These are phyloP conservation scores for Apiotrichum sp. DNA, from an alignment of 1,284 basidiomycete genomes.

Conservation along the genomic window DNA sequence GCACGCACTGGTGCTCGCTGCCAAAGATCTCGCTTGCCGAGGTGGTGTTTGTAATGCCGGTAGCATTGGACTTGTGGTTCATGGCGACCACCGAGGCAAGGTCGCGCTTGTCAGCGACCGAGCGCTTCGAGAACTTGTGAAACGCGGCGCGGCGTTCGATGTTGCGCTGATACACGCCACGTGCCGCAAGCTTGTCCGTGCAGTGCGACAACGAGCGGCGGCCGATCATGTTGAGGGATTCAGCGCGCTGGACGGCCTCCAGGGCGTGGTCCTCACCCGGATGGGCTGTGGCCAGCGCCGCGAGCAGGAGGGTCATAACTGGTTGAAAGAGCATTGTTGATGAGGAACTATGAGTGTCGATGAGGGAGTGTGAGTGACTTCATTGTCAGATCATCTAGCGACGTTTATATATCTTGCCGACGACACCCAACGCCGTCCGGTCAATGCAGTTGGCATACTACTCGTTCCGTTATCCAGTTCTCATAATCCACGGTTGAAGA, in stretches of 20 bases:
- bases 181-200: slow-evolving; percentile 1
- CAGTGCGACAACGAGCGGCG: slow-evolving; percentile 13
- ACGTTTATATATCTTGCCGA: too few species aligned
- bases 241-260: slow-evolving; percentile 8
- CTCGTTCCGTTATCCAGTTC: too few species aligned
- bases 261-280: slow-evolving; percentile 12
- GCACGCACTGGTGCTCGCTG: slow-evolving; percentile 12
- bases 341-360: too few species aligned
- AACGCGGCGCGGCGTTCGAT: slow-evolving; percentile 1
- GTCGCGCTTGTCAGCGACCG: background rate
- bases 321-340: background rate
- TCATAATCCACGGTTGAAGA: too few species aligned
- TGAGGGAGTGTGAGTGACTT: too few species aligned
- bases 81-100: slow-evolving; percentile 2
- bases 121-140: background rate
- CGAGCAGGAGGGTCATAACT: background rate
- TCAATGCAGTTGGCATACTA: too few species aligned
- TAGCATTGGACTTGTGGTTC: slow-evolving; percentile 11
- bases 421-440: too few species aligned
- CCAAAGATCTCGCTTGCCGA: slow-evolving; percentile 10
- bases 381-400: too few species aligned
- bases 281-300: background rate
- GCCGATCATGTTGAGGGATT: slow-evolving; percentile 3
- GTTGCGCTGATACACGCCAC: slow-evolving; percentile 9
- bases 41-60: slow-evolving; percentile 13